Base-by-base conservation (phyloP, 192 early-diverging fungal species). In the Chytriomyces sp. region DNA sequence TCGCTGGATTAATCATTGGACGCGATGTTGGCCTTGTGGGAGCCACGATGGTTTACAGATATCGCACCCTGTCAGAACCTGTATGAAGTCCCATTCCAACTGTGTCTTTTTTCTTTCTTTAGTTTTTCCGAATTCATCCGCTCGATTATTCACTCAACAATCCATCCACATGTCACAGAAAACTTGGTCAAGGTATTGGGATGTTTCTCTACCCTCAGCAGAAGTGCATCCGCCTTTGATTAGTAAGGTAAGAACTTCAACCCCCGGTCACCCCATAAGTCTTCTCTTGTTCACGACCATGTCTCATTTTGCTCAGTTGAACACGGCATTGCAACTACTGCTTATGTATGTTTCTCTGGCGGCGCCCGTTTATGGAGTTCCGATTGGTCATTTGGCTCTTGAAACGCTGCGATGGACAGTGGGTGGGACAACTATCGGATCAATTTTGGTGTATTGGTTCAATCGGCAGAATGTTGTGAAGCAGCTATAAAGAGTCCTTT, bases 201-300 rank as follows among this genome's bases (percentile, higher is more conserved):
- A 97, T 79, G 86, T 97, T 23, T 91, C 94, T 1, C 91, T 97
- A 35, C 92, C 93, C 6, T 95, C 93, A 6, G 94, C 94, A 0
- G 96, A 99, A 84, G 94, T 99, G 7, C 83, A 86, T 11, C 95
- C 97, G 16, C 96, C 95, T 5, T 76, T 82, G 35, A 93, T 97
- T 48, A 95, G 94, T 84, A 98, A 97, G 75, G 35, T 35, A 85
- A 88, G 60, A 67, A 7, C 62, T 4, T 35, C 35, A 35, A 35
- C 35, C 28, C 28, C 28, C 28, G 4, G 18, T 28, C 50, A 1
- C 16, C 35, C 60, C 48, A 20, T 26, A 82, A 16, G 28, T 80
- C 1, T 24, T 5, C 23, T 82, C 9, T 23, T 50, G 8, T 78
- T 77, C 60, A 26, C 78, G 71, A 66, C 28, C 13, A 10, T 70